Evolutionary conservation across 495 filamentous ascomycete genomes (phyloP), one percentile per base, ranked within the genome.

Genomic region (Echria macrotheca): DNA sequence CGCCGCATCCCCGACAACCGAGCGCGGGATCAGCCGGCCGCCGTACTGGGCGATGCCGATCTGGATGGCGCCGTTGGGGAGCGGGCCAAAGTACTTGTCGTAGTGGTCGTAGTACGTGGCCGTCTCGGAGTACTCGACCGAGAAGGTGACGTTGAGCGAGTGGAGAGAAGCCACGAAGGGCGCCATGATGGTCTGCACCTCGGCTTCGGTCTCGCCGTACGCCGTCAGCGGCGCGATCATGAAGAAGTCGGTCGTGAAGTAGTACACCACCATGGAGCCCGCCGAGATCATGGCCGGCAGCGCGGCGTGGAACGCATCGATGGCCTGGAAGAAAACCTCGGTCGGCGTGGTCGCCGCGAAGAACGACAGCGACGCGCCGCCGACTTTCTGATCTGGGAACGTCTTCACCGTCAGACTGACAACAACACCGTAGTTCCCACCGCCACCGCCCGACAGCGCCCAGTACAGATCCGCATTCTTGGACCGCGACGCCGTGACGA

Each of bases 371-470:
- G 57, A 51, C 4, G 61, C 67, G 18, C 54, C 61, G 21, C 61
- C 64, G 39, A 71, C 50, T 2, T 39, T 48, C 0, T 35, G 56
- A 15, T 70, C 67, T 4, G 71, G 65, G 53, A 70, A 67, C 5
- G 65, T 64, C 51, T 72, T 71, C 41, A 74, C 49, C 4, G 68
- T 72, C 23, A 68, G 58, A 19, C 61, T 67, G 22, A 71, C 44
- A 11, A 76, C 69, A 12, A 77, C 66, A 19, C 68, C 75, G 46
- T 72, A 79, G 31, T 65, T 76, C n/a, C 74, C 72, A 5, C 61
- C 63, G 5, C 77, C 77, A 10, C 80, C 80, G 9, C 80, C 81
- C 36, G 68, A 72, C 0, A 84, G 66, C 7, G 81, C 81, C 78
- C 78, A 84, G 63, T 75, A 84, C 0, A 84, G 58, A 57, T 84